A percentile compares a stretch with the other conserved stretches of the same genome.
These are phyloP conservation scores for Cryptococcus sp. DNA, from an alignment of 1,284 basidiomycete genomes.

Conservation along the genomic window DNA sequence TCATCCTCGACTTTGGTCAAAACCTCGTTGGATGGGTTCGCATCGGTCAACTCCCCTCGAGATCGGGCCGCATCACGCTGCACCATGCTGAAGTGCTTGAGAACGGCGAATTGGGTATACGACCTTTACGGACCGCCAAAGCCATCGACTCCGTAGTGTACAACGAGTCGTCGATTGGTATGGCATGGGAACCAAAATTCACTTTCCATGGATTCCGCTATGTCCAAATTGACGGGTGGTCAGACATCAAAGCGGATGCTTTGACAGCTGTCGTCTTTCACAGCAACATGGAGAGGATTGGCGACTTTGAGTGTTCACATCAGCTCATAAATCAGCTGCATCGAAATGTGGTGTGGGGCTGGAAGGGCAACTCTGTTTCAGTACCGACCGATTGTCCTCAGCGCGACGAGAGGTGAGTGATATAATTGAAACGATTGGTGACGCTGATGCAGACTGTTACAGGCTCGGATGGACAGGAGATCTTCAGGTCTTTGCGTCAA, in stretches of 20 bases:
- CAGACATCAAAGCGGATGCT: constrained; percentile 10
- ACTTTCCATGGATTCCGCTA: constrained; percentile 31
- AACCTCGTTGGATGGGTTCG: constrained; percentile 44
- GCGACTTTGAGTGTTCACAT: constrained; percentile 26
- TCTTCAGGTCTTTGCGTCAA: constrained; percentile 31
- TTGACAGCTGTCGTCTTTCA: constrained; percentile 18
- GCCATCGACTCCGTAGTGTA: constrained; percentile 14
- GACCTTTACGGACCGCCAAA: constrained; percentile 28
- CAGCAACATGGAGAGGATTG: constrained; percentile 21
- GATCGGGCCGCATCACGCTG: constrained; percentile 17
- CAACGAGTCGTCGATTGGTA: constrained; percentile 9
- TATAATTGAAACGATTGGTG: background rate
- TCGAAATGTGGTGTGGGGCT: constrained; percentile 20
- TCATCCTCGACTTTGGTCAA: constrained; percentile 43
- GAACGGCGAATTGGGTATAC: constrained; percentile 33
- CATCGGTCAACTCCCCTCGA: constrained; percentile 9
- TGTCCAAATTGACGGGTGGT: constrained; percentile 19
- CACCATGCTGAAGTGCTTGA: constrained; percentile 39
- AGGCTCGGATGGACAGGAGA: constrained; percentile 38
- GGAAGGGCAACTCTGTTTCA: constrained; percentile 21
- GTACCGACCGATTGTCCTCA: constrained; percentile 32
- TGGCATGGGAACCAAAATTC: constrained; percentile 14
- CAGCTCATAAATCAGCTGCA: constrained; percentile 23
- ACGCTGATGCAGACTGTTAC: constrained; percentile 1
- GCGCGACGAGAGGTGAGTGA: constrained; percentile 32